Evolutionary conservation across 805 yeast genomes (phyloP).

Genomic region (Ogataea trehalophila): DNA sequence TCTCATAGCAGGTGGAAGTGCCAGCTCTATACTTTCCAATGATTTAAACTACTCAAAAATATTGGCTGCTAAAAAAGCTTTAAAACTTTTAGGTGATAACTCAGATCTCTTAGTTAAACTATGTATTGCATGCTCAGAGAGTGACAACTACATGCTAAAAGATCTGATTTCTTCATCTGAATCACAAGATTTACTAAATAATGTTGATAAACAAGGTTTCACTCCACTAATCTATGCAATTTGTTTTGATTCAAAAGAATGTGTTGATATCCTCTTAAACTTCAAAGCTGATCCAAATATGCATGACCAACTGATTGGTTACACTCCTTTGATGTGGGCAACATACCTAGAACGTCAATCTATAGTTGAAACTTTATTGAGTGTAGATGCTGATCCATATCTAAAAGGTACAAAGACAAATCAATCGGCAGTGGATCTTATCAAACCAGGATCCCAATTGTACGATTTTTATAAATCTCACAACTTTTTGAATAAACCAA

Average conservation of each 20-base stretch:
- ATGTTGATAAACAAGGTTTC: conserved; percentile 36
- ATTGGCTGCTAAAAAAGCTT: conserved; percentile 33
- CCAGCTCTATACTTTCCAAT: conserved; percentile 14
- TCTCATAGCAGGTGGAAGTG: conserved; percentile 15
- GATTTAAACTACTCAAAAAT: conserved; percentile 30
- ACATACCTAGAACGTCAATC: conserved; percentile 54
- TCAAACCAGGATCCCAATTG: conserved; percentile 52
- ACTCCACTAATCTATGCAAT: conserved; percentile 50
- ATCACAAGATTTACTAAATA: conserved; percentile 17
- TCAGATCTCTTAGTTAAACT: conserved; percentile 30
- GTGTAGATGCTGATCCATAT: conserved; percentile 60
- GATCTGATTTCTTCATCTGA: conserved; percentile 22
- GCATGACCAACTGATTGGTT: conserved; percentile 45
- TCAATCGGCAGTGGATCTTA: conserved; percentile 53
- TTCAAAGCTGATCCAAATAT: conserved; percentile 45
- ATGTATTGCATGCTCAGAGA: conserved; percentile 36
- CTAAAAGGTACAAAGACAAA: conserved; percentile 31
- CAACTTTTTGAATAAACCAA: conserved; percentile 30
- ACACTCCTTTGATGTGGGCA: conserved; percentile 86
- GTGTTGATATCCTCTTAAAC: conserved; percentile 44
- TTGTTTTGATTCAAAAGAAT: conserved; percentile 44
- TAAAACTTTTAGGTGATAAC: conserved; percentile 25
- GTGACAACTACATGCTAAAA: conserved; percentile 29
- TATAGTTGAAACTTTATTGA: conserved; percentile 52
- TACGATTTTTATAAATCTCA: conserved; percentile 56